Evolutionary conservation across 2,329 filamentous ascomycete species (phyloP), one percentile per base, ranked within the genome.

Genomic region (Didymella pinodella): DNA sequence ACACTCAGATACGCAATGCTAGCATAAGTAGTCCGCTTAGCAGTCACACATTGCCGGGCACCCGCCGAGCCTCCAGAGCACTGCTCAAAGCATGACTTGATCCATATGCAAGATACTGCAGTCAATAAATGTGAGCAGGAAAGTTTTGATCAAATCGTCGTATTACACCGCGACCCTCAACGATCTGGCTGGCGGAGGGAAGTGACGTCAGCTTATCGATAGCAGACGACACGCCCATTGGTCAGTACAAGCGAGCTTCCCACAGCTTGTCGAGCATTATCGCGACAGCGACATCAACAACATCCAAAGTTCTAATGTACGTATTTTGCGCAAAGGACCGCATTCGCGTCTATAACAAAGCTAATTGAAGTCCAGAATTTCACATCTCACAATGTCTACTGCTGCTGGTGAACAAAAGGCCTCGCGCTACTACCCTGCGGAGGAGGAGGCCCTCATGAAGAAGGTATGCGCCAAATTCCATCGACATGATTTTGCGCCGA

Each of bases 341-440:
- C 36, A 2, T 7, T 22, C 3, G 12, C 20, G 1, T 22, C 22
- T 22, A 4, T 18, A 5, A 2, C 7, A 25, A 22, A 8, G n/a
- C 56, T 66, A 48, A 68, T 48, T 41, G 16, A 36, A 8, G 7
- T 18, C 1, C 48, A 66, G 54, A 62, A 40, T 28, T 29, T 7
- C 26, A 12, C 18, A 54, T 28, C 7, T 26, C 34, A 60, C 45
- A 59, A 76, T 75, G 72, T 55, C 65, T 46, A 59, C 56, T 50
- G 56, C 50, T 59, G 50, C 56, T 7, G 56, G 56, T 25, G 70
- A 72, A 52, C 71, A 97, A 82, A 96, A 96, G 90, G 93, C 93
- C 77, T 88, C 91, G 85, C 98, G 97, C 86, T 98, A 94, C 91
- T 98, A 98, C 85, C 91, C 93, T 81, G 91, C 92, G 77, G 91